Evolutionary conservation across 192 early-diverging fungal genomes (phyloP).

Genomic region (Coemansia sp.): DNA sequence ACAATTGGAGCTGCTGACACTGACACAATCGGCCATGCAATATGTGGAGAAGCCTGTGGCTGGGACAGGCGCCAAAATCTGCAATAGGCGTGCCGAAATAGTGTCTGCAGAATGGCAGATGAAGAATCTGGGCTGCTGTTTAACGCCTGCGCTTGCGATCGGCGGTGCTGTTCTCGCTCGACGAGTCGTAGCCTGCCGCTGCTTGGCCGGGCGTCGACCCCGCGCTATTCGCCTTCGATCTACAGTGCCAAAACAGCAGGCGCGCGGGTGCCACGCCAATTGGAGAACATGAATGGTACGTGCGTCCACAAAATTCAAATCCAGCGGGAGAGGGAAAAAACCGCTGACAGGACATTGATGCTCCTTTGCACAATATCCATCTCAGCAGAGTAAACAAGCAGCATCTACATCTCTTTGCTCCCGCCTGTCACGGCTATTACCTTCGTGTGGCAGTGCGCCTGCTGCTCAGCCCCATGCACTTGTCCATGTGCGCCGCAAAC

Average conservation of each 20-base stretch:
- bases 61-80: conserved; percentile 9
- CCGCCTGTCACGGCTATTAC: conserved; percentile 11
- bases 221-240: conserved; percentile 33
- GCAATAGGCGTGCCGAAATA: not conserved
- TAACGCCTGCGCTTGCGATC: conserved; percentile 36
- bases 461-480: conserved; percentile 80
- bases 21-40: too few species aligned
- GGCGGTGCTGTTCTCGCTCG: conserved; percentile 40
- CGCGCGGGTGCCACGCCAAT: too few species aligned
- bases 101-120: not conserved
- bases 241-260: not conserved
- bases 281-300: not conserved
- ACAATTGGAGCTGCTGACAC: too few species aligned
- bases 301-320: not conserved
- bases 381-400: too few species aligned
- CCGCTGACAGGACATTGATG: too few species aligned
- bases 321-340: too few species aligned
- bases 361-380: too few species aligned
- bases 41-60: not conserved
- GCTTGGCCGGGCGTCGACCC: conserved; percentile 44
- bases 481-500: conserved; percentile 91
- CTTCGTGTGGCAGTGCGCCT: conserved; percentile 53
- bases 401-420: not conserved
- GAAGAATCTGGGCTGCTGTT: not conserved
- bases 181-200: conserved; percentile 41